Evolutionary conservation across 192 early-diverging fungal species (phyloP), one percentile per base, ranked within the genome.

Genomic region (Pilobolus umbonatus): DNA sequence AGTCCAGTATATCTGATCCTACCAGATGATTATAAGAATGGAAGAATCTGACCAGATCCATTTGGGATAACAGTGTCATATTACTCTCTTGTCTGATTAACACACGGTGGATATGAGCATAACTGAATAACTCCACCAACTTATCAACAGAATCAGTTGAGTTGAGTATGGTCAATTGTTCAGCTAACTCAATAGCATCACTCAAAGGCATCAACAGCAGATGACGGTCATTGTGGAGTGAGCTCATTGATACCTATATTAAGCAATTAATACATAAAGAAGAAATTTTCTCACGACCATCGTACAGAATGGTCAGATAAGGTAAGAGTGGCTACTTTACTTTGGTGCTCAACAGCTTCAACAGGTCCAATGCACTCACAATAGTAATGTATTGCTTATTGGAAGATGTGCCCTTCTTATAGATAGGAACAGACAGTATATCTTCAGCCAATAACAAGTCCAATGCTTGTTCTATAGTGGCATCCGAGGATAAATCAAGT

Each of bases 371-470:
- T 6, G 61, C 71, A 54, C 70, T 75, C 35, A 83, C 75, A 57
- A 83, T 78, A 34, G 76, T 63, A 31, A 80, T 49, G 36, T 78
- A 77, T 46, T 65, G 59, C 55, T 77, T 78, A 38, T 22, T 22
- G 12, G 8, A 62, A 54, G 47, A 53, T 65, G 34, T 64, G 55
- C 59, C 22, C 8, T 31, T 9, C 24, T 67, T 62, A 61, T 83
- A 83, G 11, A 83, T 79, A 15, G 81, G 81, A 9, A 80, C 73
- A 31, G 78, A 78, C 6, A 78, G 54, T 25, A 83, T 83, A 54
- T 83, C 73, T 25, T 77, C 67, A 11, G 69, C 62, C 9, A 74
- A 57, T 5, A 82, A 65, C 11, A 78, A 60, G 53, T 83, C 71
- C 74, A 83, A 80, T 19, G 75, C 79, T 25, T 77, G 64, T 62